phyloP scores from a whole-genome alignment of 345 rosid species.

The Salix udensis region DNA sequence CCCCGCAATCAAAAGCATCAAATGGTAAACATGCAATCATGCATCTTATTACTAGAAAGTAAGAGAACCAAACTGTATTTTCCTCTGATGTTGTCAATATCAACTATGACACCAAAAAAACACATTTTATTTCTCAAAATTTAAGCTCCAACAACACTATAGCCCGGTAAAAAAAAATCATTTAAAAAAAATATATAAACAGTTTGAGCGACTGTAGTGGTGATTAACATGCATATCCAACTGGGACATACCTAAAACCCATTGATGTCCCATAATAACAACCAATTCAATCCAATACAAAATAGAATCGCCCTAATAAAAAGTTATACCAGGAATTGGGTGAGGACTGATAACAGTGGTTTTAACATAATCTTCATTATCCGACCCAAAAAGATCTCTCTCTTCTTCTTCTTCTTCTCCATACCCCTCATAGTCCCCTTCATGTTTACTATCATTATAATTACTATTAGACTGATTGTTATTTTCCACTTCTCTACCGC shows the following conservation, averaged over 20 bases:
- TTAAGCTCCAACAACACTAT: neutral
- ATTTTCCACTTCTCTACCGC: constrained; percentile 45
- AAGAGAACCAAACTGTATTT: neutral
- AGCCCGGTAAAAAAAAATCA: too few species aligned
- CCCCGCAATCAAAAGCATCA: neutral
- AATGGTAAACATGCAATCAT: neutral
- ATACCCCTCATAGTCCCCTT: constrained; percentile 11
- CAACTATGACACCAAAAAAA: neutral
- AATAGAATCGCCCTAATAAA: neutral
- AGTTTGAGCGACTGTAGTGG: too few species aligned
- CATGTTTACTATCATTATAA: constrained; percentile 8
- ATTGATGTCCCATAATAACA: too few species aligned
- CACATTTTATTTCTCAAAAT: too few species aligned
- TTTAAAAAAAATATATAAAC: too few species aligned
- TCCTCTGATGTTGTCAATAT: neutral
- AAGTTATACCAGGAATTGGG: constrained; percentile 63
- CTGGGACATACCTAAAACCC: too few species aligned
- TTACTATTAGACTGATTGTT: constrained; percentile 8
- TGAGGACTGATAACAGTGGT: constrained; percentile 60
- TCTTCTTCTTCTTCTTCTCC: constrained; percentile 24
- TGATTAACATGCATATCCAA: too few species aligned
- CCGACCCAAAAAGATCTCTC: constrained; percentile 82
- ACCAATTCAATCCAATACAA: neutral
- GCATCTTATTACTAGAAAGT: neutral
- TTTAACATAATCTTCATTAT: constrained; percentile 79